Evolutionary conservation across 306 rosid genomes (phyloP).

Genomic region (Cucurbita maxima): DNA sequence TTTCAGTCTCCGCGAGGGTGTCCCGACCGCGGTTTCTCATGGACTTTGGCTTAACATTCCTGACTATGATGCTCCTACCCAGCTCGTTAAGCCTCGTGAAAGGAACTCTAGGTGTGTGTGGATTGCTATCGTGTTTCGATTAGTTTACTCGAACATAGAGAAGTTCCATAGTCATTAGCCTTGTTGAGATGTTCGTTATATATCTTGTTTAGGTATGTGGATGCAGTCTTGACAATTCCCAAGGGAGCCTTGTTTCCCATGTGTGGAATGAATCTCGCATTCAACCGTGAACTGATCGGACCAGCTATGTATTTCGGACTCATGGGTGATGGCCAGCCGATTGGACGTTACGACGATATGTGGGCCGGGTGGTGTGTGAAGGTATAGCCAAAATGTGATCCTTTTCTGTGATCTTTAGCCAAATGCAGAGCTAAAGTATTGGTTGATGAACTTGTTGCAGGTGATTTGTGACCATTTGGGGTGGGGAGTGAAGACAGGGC

Average conservation of each 20-base stretch:
- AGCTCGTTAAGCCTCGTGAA: slow-evolving; percentile 38
- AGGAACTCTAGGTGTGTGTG: slow-evolving; percentile 26
- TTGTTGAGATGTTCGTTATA: neutral
- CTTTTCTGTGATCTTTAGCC: neutral
- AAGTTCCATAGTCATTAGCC: neutral
- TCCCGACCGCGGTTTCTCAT: slow-evolving; percentile 58
- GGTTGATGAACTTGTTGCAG: slow-evolving; percentile 7
- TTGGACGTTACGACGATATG: slow-evolving; percentile 37
- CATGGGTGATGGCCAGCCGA: slow-evolving; percentile 39
- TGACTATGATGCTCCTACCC: slow-evolving; percentile 46
- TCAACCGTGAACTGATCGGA: slow-evolving; percentile 29
- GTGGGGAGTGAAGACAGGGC: slow-evolving; percentile 29
- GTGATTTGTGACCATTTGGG: slow-evolving; percentile 35
- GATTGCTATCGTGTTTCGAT: neutral
- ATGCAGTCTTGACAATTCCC: slow-evolving; percentile 34
- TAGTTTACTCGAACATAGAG: neutral
- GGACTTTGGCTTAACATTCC: slow-evolving; percentile 71
- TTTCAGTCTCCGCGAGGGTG: slow-evolving; percentile 56
- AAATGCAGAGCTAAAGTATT: neutral
- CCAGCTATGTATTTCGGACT: slow-evolving; percentile 44
- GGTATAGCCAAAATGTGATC: slow-evolving; percentile 9
- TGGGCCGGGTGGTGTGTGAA: slow-evolving; percentile 41
- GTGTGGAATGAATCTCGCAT: slow-evolving; percentile 44
- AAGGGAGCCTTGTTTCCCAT: slow-evolving; percentile 32
- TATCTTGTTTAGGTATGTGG: slow-evolving; percentile 17